These are phyloP conservation scores for Primulina huaijiensis DNA, from an alignment of 257 asterid species.

Conservation along the genomic window DNA sequence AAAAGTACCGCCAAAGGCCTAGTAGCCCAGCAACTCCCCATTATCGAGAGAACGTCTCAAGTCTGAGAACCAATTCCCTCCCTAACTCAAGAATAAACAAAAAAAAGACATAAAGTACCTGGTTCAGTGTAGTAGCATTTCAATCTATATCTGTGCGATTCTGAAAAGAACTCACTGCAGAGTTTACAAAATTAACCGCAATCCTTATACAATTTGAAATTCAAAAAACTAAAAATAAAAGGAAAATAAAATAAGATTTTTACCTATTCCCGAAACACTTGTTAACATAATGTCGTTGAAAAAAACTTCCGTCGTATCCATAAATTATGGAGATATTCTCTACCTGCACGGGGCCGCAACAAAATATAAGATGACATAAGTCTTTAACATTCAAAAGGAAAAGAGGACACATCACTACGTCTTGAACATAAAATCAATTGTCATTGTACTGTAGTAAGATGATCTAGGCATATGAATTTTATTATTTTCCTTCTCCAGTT, in stretches of 20 bases:
- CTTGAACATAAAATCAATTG: too few relatives aligned
- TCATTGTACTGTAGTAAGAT: too few relatives aligned
- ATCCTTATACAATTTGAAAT: constrained; percentile 9
- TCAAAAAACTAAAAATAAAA: constrained; percentile 17
- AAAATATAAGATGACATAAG: constrained; percentile 4
- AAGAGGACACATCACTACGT: neutral
- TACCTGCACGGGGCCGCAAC: constrained; percentile 34
- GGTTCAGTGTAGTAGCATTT: constrained; percentile 66
- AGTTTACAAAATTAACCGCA: neutral
- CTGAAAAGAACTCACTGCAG: constrained; percentile 62
- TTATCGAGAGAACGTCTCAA: neutral
- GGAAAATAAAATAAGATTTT: neutral
- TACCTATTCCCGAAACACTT: constrained; percentile 53
- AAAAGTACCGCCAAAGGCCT: neutral
- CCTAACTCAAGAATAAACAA: neutral
- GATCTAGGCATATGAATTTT: too few relatives aligned
- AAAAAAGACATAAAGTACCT: constrained; percentile 36
- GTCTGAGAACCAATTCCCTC: too few relatives aligned
- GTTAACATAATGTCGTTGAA: constrained; percentile 54
- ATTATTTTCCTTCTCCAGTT: too few relatives aligned
- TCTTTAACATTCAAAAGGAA: neutral
- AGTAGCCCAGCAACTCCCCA: neutral
- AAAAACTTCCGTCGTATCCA: constrained; percentile 59
- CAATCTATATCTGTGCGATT: constrained; percentile 69
- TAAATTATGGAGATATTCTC: constrained; percentile 56